Evolutionary conservation across 108 stramenopile genomes (phyloP).

Genomic region (Cyclostephanos tholiformis): DNA sequence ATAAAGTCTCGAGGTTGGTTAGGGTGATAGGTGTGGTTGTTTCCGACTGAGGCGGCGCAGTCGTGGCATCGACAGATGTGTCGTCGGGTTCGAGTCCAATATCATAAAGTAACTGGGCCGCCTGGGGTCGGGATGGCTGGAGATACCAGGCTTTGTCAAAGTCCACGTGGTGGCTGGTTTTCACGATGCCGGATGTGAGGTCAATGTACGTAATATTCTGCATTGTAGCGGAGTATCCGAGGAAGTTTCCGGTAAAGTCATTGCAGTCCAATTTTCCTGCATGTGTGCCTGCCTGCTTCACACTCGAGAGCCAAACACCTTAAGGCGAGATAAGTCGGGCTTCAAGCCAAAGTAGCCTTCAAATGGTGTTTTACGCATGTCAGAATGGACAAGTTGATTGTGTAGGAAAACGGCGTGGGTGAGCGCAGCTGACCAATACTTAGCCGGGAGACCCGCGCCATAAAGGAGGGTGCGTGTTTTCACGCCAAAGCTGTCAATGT

Average conservation of each 20-base stretch:
- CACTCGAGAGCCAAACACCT: not conserved
- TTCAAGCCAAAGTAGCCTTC: not conserved
- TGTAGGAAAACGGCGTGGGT: not conserved
- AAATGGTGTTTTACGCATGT: not conserved
- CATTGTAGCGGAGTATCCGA: not conserved
- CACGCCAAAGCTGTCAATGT: too few species aligned
- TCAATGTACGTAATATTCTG: not conserved
- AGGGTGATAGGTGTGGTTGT: too few species aligned
- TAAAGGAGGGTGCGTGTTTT: not conserved
- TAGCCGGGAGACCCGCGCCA: not conserved
- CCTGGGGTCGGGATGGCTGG: too few species aligned
- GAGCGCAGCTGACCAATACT: not conserved
- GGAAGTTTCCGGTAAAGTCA: not conserved
- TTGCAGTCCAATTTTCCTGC: not conserved
- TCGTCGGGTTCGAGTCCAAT: too few species aligned
- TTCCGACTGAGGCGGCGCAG: too few species aligned
- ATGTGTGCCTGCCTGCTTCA: not conserved
- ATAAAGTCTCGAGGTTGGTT: too few species aligned
- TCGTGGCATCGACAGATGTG: too few species aligned
- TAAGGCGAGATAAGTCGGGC: not conserved
- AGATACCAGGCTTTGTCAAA: not conserved
- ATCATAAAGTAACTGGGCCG: too few species aligned
- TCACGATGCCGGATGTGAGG: not conserved
- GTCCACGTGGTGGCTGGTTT: not conserved
- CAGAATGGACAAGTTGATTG: not conserved